phyloP scores from a whole-genome alignment of 148 eudicot genomes.

The Gaultheria prostrata region DNA sequence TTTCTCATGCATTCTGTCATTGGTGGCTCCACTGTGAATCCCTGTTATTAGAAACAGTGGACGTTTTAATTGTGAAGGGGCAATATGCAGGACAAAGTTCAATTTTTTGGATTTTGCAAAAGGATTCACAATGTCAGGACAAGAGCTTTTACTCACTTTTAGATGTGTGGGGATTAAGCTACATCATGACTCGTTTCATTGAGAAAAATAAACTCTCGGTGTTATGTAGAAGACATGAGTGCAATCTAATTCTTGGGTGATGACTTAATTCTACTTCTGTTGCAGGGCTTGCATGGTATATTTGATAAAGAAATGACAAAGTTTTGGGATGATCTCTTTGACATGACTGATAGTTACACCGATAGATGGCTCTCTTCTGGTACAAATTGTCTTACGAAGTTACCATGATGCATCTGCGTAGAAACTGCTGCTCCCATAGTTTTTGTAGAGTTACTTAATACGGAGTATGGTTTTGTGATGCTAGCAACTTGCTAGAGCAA shows the following conservation, averaged over 20 bases:
- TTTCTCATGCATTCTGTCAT: neutral
- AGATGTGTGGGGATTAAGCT: neutral
- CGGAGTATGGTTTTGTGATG: neutral
- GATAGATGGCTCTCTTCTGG: conserved; percentile 95
- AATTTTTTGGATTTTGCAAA: neutral
- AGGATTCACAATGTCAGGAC: neutral
- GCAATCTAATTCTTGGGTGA: neutral
- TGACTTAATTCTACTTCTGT: neutral
- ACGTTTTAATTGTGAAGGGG: neutral
- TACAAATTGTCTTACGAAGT: conserved; percentile 26
- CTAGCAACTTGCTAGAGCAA: neutral
- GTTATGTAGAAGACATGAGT: neutral
- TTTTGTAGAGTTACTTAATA: neutral
- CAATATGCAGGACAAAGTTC: neutral
- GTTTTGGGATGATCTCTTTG: conserved; percentile 67
- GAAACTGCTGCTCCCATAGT: neutral
- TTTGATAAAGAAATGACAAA: neutral
- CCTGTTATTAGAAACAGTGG: neutral
- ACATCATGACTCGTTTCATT: neutral
- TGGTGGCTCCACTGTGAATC: neutral
- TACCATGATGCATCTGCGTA: conserved; percentile 6
- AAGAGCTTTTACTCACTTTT: neutral
- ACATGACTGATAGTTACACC: conserved; percentile 74
- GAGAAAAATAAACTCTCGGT: neutral
- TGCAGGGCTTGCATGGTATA: conserved; percentile 5